A percentile compares a stretch with the other conserved stretches of the same genome.
Evolutionary conservation across 164 flowering plant genomes (phyloP).

Genomic region (Umbilicus rupestris): DNA sequence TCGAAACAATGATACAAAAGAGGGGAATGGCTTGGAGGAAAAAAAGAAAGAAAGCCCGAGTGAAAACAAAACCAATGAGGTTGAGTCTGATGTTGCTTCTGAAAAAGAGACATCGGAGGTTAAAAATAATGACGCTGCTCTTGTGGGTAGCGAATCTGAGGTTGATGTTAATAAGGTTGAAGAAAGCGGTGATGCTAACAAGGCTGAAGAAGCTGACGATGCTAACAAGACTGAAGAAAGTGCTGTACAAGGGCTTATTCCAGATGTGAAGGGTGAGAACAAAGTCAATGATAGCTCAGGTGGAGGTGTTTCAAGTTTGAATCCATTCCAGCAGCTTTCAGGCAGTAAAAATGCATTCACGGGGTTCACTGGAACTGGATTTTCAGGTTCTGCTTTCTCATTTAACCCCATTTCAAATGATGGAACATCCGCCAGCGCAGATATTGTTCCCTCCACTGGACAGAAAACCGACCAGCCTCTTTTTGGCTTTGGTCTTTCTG

Average conservation of each 20-base stretch:
- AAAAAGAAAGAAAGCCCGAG: conserved; percentile 21
- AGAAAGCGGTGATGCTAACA: conserved; percentile 15
- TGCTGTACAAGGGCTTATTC: background rate
- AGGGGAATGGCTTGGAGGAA: conserved; percentile 14
- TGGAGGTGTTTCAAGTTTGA: conserved; percentile 32
- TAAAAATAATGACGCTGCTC: conserved; percentile 13
- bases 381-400: conserved; percentile 65
- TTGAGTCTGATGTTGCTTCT: conserved; percentile 22
- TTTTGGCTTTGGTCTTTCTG: conserved; percentile 37
- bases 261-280: conserved; percentile 16
- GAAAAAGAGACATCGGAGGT: conserved; percentile 20
- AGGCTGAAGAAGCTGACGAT: conserved; percentile 15
- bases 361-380: conserved; percentile 81
- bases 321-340: conserved; percentile 77
- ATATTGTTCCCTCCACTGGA: conserved; percentile 37
- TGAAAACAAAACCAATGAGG: conserved; percentile 19
- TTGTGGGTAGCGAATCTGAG: conserved; percentile 14
- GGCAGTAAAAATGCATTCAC: conserved; percentile 86
- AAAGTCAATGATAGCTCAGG: conserved; percentile 19
- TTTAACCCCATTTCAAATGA: conserved; percentile 57
- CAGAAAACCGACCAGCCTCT: conserved; percentile 29
- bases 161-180: conserved; percentile 15
- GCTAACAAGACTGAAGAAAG: background rate
- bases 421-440: conserved; percentile 30
- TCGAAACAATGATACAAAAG: conserved; percentile 7